These are phyloP conservation scores for Cucurbita argyrosperma DNA, from an alignment of 306 rosid genomes.

Conservation along the genomic window DNA sequence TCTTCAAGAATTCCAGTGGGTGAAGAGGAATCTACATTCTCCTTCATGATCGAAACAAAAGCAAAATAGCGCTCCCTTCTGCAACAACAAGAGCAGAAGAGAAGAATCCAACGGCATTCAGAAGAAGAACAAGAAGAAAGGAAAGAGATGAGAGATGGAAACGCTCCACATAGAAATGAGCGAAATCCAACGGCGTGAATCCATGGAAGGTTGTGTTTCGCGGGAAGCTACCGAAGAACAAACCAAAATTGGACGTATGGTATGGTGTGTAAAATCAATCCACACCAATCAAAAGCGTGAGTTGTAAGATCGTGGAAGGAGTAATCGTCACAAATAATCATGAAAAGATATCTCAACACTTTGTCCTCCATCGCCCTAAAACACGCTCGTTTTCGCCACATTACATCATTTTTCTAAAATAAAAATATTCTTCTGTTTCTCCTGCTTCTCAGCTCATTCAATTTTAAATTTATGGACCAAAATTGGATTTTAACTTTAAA, in stretches of 20 bases:
- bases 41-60: conserved; percentile 30
- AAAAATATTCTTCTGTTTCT: too few species aligned
- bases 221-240: too few species aligned
- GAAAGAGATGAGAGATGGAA: neutral
- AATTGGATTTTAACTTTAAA: too few species aligned
- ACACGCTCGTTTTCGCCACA: neutral
- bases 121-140: neutral
- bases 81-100: too few species aligned
- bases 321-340: neutral
- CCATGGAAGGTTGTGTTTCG: neutral
- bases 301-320: neutral
- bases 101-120: neutral
- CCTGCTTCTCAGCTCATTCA: too few species aligned
- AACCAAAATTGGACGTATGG: neutral
- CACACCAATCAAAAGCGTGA: neutral
- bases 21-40: conserved; percentile 40
- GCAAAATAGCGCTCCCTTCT: too few species aligned
- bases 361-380: neutral
- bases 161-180: neutral
- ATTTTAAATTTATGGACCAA: too few species aligned
- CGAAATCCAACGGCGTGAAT: neutral
- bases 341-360: neutral
- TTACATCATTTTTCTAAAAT: neutral
- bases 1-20: conserved; percentile 81
- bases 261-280: neutral